A percentile compares a stretch with the other conserved stretches of the same genome.
Conservation (phyloP, 495 filamentous ascomycete species). For the Aspergillus carlsbadensis region DNA sequence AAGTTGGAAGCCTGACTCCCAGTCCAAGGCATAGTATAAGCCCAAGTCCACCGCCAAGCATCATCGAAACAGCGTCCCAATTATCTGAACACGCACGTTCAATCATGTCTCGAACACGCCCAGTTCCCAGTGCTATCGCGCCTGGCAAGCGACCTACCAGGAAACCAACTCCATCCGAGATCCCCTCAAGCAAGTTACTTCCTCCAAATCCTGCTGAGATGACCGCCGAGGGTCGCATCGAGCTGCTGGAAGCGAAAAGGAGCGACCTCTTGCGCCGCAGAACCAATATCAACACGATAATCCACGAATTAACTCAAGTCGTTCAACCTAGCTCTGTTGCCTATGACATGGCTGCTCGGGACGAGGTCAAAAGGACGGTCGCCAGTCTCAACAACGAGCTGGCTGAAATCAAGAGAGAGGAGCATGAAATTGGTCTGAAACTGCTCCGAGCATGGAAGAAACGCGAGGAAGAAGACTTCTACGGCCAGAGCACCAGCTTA, state of each 20-base stretch:
- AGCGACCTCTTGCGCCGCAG: slow-evolving; percentile 64
- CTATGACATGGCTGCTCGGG: slow-evolving; percentile 56
- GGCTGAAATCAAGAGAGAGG: slow-evolving; percentile 73
- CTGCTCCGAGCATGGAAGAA: slow-evolving; percentile 79
- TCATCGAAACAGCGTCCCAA: slow-evolving; percentile 31
- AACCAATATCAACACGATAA: slow-evolving; percentile 67
- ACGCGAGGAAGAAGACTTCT: slow-evolving; percentile 67
- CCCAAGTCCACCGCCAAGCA: slow-evolving; percentile 44
- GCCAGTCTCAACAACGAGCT: slow-evolving; percentile 69
- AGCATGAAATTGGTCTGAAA: slow-evolving; percentile 84
- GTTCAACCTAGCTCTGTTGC: slow-evolving; percentile 57
- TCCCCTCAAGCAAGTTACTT: slow-evolving; percentile 39
- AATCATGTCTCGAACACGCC: slow-evolving; percentile 50
- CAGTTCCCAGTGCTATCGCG: slow-evolving; percentile 39
- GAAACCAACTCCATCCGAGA: slow-evolving; percentile 55
- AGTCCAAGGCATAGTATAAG: slow-evolving; percentile 44
- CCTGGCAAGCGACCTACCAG: slow-evolving; percentile 45
- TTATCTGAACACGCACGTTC: slow-evolving; percentile 36
- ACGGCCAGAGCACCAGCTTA: slow-evolving; percentile 68
- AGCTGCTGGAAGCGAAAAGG: slow-evolving; percentile 64
- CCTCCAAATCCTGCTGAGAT: slow-evolving; percentile 58
- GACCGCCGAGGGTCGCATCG: slow-evolving; percentile 63
- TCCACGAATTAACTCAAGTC: slow-evolving; percentile 67
- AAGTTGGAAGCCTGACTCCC: slow-evolving; percentile 32
- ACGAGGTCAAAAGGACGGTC: slow-evolving; percentile 71